Evolutionary conservation across 345 rosid species (phyloP), one percentile per base, ranked within the genome.

Genomic region (Syzygium oleosum): DNA sequence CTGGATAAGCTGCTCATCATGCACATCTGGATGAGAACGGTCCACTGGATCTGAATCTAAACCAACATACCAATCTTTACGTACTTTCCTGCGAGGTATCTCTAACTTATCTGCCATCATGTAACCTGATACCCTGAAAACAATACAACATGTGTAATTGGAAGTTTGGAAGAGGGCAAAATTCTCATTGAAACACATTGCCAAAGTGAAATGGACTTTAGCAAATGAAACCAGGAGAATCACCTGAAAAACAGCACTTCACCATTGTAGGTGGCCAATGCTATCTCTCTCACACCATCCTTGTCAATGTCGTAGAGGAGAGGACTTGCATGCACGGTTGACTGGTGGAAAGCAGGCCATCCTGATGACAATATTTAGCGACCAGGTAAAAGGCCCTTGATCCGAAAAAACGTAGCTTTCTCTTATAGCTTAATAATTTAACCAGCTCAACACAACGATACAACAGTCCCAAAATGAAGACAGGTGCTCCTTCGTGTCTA

Each of bases 321-420:
- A 89, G 99, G 99, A 91, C 98, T 98, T 5, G 99, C 90, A 93
- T 98, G 99, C 91, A 97, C 99, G 1, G 98, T 97, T 53, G 99
- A 98, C 91, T 95, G 99, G 90, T 98, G 99, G 90, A 96, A 98
- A 78, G 99, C 98, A 87, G 99, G 99, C 99, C 99, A 98, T 90
- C 99, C 99, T 98, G 91, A 89, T 61, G 88, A 53, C 90, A 87
- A 19, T 19, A 73, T 73, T 9, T 41, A 73, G 80, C 80, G 19
- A 73, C 46, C 38, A 73, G 49, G 49, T 73, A 22, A 73, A 73
- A 73, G 80, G 80, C 80, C 80, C 80, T 38, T 38, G 49, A 34
- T 61, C 80, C 80, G 38, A 38, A 73, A 23, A 73, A 65, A 73
- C 23, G 21, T 38, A 73, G 80, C 49, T 19, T 73, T 73, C 14